Evolutionary conservation across 2,329 filamentous ascomycete species (phyloP).

Genomic region (Seiridium cupressi): DNA sequence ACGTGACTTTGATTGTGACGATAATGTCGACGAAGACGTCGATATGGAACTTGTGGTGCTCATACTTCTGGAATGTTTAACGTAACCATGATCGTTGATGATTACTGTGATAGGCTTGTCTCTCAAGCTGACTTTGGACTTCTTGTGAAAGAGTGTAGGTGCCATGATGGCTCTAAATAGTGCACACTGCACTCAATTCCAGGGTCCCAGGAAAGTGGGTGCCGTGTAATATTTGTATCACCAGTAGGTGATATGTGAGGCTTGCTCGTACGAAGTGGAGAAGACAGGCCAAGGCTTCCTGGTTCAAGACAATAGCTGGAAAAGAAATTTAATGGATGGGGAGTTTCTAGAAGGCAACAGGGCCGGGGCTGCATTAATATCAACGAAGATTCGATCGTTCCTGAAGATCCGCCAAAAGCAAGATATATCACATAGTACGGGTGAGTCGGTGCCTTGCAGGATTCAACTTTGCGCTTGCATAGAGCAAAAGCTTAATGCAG

Average conservation of each 20-base stretch:
- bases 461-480: constrained; percentile 7
- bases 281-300: not conserved
- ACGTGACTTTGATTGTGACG: constrained; percentile 5
- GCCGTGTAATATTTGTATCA: constrained; percentile 1
- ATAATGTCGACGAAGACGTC: constrained; percentile 15
- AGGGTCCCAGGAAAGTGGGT: not conserved
- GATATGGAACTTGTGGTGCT: constrained; percentile 22
- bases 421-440: constrained; percentile 9
- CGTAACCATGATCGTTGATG: constrained; percentile 15
- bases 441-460: constrained; percentile 20
- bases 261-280: not conserved
- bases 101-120: not conserved
- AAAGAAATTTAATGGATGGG: not conserved
- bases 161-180: constrained; percentile 11
- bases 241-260: not conserved
- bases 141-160: constrained; percentile 25
- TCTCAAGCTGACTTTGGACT: constrained; percentile 20
- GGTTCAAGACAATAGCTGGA: not conserved
- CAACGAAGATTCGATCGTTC: constrained; percentile 16
- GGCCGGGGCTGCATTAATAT: constrained; percentile 13
- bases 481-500: constrained; percentile 12
- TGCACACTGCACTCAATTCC: not conserved
- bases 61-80: constrained; percentile 12
- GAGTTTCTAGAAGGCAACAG: not conserved
- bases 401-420: constrained; percentile 22